Evolutionary conservation across 1,284 basidiomycete species (phyloP).

Genomic region (Moniliophthora roreri): DNA sequence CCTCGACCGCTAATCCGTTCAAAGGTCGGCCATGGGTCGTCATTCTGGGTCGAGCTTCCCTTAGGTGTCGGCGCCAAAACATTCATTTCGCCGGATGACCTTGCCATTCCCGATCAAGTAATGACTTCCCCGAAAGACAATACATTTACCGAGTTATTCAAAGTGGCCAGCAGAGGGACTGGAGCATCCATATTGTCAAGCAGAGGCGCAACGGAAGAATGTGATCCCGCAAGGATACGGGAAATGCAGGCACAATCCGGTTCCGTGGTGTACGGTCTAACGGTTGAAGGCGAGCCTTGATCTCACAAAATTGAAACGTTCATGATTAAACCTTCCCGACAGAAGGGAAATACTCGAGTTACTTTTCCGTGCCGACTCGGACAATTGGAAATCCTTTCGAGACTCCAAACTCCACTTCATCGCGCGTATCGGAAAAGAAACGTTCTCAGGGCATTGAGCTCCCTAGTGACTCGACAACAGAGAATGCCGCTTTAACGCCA

Average conservation of each 20-base stretch:
- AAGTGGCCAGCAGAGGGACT: constrained; percentile 8
- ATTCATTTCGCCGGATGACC: constrained; percentile 22
- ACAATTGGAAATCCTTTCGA: constrained; percentile 45
- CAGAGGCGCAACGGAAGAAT: constrained; percentile 25
- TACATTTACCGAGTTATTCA: constrained; percentile 14
- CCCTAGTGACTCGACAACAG: not conserved
- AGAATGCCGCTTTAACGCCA: constrained; percentile 1
- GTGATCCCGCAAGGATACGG: constrained; percentile 29
- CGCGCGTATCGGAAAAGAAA: not conserved
- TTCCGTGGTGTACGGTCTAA: constrained; percentile 61
- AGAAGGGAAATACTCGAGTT: constrained; percentile 34
- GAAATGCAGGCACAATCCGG: constrained; percentile 31
- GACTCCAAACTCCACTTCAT: not conserved
- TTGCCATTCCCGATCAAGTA: not conserved
- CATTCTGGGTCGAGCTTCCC: constrained; percentile 81
- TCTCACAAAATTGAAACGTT: not conserved
- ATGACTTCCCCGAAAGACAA: constrained; percentile 5
- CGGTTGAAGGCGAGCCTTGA: constrained; percentile 60
- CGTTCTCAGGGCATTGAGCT: not conserved
- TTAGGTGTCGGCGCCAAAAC: constrained; percentile 40
- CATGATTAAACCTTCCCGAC: not conserved
- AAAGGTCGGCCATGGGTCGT: constrained; percentile 62
- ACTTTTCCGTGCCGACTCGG: constrained; percentile 42
- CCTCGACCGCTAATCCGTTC: too few species aligned
- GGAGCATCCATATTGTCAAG: constrained; percentile 10